Percentiles rank a stretch among this genome's conserved stretches.
These are phyloP conservation scores for Aspergillus baeticus DNA, from an alignment of 495 filamentous ascomycete species.

Conservation along the genomic window DNA sequence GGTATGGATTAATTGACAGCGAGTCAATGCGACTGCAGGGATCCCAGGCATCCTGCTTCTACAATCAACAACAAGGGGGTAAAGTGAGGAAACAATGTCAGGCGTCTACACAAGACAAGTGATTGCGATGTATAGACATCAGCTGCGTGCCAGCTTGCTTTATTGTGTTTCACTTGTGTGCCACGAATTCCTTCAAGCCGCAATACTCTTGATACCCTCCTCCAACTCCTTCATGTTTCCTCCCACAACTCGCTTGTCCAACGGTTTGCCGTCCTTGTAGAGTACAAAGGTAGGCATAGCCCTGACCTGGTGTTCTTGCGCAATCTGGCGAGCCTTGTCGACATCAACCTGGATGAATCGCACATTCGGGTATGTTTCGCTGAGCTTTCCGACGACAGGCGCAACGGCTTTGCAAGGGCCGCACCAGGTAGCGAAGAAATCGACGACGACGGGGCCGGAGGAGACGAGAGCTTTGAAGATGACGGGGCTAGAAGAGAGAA, in stretches of 20 bases:
- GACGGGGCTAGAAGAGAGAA: slow-evolving; percentile 6
- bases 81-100: no score
- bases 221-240: slow-evolving; percentile 23
- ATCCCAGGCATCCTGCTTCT: no score
- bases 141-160: background rate
- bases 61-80: no score
- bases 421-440: slow-evolving; percentile 86
- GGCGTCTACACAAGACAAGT: no score
- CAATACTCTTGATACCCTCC: slow-evolving; percentile 17
- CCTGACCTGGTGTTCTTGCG: slow-evolving; percentile 70
- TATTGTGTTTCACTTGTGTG: background rate
- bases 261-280: slow-evolving; percentile 66
- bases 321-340: slow-evolving; percentile 70
- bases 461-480: slow-evolving; percentile 46
- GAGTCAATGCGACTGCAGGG: no score
- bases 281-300: slow-evolving; percentile 87
- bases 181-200: background rate
- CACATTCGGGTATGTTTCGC: slow-evolving; percentile 49
- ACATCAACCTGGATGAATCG: slow-evolving; percentile 86
- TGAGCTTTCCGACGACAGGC: slow-evolving; percentile 59
- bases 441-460: slow-evolving; percentile 68
- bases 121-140: no score
- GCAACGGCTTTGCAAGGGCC: slow-evolving; percentile 51
- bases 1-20: no score
- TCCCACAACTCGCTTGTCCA: slow-evolving; percentile 24